Base-by-base conservation (phyloP, 2,329 filamentous ascomycete genomes). In the Scopulariopsis brevicaulis region DNA sequence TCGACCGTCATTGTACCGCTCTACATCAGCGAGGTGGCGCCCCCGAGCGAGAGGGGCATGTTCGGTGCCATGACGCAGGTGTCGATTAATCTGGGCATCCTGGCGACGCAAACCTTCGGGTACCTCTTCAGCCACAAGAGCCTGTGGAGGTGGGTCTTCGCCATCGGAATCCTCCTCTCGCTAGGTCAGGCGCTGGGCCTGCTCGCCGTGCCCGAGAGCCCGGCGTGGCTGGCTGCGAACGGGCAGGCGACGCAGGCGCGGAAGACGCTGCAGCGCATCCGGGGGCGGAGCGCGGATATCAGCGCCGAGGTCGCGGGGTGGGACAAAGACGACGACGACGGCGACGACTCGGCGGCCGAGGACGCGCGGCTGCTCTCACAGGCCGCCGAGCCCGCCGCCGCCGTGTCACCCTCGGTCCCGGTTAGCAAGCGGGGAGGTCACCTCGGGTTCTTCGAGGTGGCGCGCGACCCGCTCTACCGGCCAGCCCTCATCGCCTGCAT, bases 1-100 rank as follows among this genome's bases (percentile, higher is more conserved):
- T 84, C 91, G 1, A 93, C 94, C 2, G 94, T 99, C 22, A 89
- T 96, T 40, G 91, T 95, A 2, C 94, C 94, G 0, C 82, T 99
- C 22, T 99, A 96, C 75, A 90, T 99, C 64, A 92, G 90, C 53
- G 94, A 99, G 71, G 82, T 96, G 28, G 86, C 92, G 0, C 94
- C 93, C 4, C 83, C 83, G 0, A 74, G 77, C 18, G 81, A 86
- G 63, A 83, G 85, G 58, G 92, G 91, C 5, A 83, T 96, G 62
- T 97, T 96, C 67, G 84, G 84, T 14, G 79, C 82, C 58, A 87
- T 95, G 71, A 97, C 94, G 0, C 93, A 99, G 69, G 85, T 97
- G 66, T 92, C 91, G 71, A 92, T 92, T 75, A 97, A 97, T 66
- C 75, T 92, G 25, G 94, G 94, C 58, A 96, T 99, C 57, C 73